Evolutionary conservation across 1,139 yeast genomes (phyloP), one percentile per base, ranked within the genome.

Genomic region (Protomyces arabidopsidicola): DNA sequence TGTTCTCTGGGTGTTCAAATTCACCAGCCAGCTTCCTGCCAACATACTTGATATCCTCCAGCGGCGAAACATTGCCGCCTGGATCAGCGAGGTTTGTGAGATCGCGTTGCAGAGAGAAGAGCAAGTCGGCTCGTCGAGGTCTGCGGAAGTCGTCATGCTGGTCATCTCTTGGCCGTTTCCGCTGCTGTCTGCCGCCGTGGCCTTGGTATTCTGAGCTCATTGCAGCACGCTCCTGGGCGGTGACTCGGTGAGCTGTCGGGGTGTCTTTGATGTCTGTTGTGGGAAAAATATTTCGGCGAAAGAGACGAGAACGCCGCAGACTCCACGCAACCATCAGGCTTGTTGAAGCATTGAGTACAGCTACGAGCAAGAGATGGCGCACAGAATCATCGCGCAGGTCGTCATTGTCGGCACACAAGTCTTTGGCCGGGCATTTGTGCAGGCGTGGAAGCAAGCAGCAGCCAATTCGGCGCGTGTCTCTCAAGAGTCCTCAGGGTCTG

Each of bases 371-470:
- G 48, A 18, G 16, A 58, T 58, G 63, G 63, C 63, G 18, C 63
- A 60, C 55, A 56, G 63, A 10, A 53, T 60, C 36, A 53, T 60
- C 22, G 63, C 63, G 70, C 93, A 89, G 76, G 96, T 93, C 69
- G 82, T 90, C 66, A 83, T 91, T 73, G 91, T 98, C 22, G 98
- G 98, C 65, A 95, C 98, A 12, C 86, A 90, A 68, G 98, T 93
- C 53, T 90, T 93, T 73, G 98, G 98, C 62, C 84, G 89, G 70
- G 98, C 98, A 0, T 93, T 93, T 75, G 83, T 91, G n/a, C 97
- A 90, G 74, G 98, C 98, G 0, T 93, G 91, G 80, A 87, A 87
- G 72, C 98, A 93, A 77, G 98, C 98, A 0, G 96, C 97, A 63
- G 89, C 95, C 20, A 78, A 82, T 16, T 78, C 81, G 34, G 84